Evolutionary conservation across 2,329 filamentous ascomycete species (phyloP).

Genomic region (Neonectria sp.): DNA sequence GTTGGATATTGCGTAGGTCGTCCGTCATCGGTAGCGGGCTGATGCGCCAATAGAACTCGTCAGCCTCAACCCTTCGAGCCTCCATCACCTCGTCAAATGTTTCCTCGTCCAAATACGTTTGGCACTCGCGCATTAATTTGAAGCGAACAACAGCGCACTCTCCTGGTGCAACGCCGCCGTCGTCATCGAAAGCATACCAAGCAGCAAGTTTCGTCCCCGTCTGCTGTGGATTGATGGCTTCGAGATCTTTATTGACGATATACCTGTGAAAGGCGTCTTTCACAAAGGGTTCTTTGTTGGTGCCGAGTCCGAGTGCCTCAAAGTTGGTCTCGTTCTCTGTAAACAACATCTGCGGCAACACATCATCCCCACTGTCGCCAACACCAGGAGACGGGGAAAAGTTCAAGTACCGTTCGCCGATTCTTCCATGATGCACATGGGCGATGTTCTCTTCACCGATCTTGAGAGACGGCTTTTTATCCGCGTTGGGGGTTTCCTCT

Average conservation of each 20-base stretch:
- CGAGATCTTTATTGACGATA: conserved; percentile 86
- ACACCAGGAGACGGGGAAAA: conserved; percentile 92
- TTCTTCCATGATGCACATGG: conserved; percentile 82
- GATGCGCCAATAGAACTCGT: conserved; percentile 95
- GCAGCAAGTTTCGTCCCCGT: conserved; percentile 92
- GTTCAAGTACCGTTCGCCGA: conserved; percentile 87
- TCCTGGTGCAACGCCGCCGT: conserved; percentile 87
- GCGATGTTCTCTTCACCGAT: conserved; percentile 76
- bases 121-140: conserved; percentile 82
- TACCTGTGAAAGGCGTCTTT: conserved; percentile 95
- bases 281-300: conserved; percentile 81
- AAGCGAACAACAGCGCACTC: conserved; percentile 97
- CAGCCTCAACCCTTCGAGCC: conserved; percentile 85
- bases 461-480: conserved; percentile 85
- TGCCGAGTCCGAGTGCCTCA: conserved; percentile 74
- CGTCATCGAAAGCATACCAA: conserved; percentile 95
- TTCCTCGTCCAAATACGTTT: conserved; percentile 92
- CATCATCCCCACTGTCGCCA: conserved; percentile 83
- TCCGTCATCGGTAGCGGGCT: conserved; percentile 95
- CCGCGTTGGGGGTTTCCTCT: conserved; percentile 71
- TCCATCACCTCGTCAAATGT: conserved; percentile 93
- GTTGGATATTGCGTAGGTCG: conserved; percentile 93
- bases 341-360: conserved; percentile 88
- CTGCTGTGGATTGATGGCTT: conserved; percentile 83
- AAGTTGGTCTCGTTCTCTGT: conserved; percentile 97